Evolutionary conservation across 2,329 filamentous ascomycete species (phyloP), one percentile per base, ranked within the genome.

Genomic region (Calonectria montana): DNA sequence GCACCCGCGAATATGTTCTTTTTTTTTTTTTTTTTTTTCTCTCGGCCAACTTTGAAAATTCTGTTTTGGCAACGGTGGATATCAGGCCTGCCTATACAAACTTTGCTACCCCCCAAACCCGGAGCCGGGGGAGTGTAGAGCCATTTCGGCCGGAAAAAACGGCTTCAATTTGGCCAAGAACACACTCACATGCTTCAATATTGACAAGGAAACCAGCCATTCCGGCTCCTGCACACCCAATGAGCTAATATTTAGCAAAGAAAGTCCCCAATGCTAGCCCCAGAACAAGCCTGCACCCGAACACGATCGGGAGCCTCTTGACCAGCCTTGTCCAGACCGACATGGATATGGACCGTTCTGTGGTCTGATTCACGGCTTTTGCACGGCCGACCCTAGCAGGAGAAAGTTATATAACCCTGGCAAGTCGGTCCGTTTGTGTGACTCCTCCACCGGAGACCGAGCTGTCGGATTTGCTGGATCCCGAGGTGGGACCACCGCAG

Each of bases 371-470:
- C 55, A 41, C 47, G 43, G 68, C 35, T 35, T 70, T 62, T 64
- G 7, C n/a, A 23, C 15, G 16, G n/a, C 35, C 50, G 13, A 12
- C 10, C 67, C 41, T 50, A 25, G 41, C 31, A 13, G 18, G 18
- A 9, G 18, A 6, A 8, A 12, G 25, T 35, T 45, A 18, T 9
- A 43, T 39, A 37, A 21, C 15, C 23, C 50, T 25, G 31, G 35
- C 35, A 65, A 55, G 37, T 70, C 68, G 68, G 62, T 70, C 68
- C 68, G 65, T 66, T 62, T 70, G 59, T 27, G 66, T 61, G 43
- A 41, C 37, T 29, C 53, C n/a, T 53, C 62, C 27, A 62, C 62
- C 62, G 50, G 35, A 61, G 53, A 65, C 62, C 62, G 68, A 65
- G 62, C 62, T 70, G 68, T 66, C 27, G 53, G 68, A 62, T 53